Evolutionary conservation across 1,139 yeast genomes (phyloP), one percentile per base, ranked within the genome.

Genomic region (Wickerhamiella infanticola): DNA sequence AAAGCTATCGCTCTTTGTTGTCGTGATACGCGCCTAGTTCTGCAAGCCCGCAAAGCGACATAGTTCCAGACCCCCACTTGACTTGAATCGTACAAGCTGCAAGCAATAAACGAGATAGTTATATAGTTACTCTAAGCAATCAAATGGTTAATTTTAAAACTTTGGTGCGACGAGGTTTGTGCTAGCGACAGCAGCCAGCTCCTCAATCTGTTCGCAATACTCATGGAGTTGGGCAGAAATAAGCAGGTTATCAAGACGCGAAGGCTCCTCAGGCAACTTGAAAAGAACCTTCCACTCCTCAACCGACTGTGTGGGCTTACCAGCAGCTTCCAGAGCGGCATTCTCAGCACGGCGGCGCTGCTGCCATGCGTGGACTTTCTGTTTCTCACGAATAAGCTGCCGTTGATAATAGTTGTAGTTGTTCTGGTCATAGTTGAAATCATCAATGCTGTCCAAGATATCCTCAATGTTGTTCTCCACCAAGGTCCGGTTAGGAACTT

Each of bases 381-480:
- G 66, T 61, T 72, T 70, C 60, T 83, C 94, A 62, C 86, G 75
- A 46, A 79, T 75, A 53, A 76, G 69, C 58, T 77, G 80, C 67
- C 94, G 77, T 66, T 82, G 94, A 55, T 63, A 64, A 68, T 78
- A 84, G 67, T 82, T 82, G 69, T 81, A 79, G 65, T 80, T 82
- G 55, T 81, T 80, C 62, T 82, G 84, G 59, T 82, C 93, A 59
- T 79, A 79, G 66, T 80, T 80, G 67, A 77, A 79, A 43, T 81
- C 78, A 62, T 85, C 94, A 41, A 82, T 74, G 46, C 85, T 77
- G 48, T 80, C 81, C 58, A 79, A 74, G 56, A 85, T 70, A 42
- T 75, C 74, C 60, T 83, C 94, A 52, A 81, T 73, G 55, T 72
- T 71, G 55, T 61, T 60, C 53, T 65, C 69, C 41, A 68, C 55